Conservation (phyloP, 2,329 filamentous ascomycete genomes). For the Corniculantispora saksenae region DNA sequence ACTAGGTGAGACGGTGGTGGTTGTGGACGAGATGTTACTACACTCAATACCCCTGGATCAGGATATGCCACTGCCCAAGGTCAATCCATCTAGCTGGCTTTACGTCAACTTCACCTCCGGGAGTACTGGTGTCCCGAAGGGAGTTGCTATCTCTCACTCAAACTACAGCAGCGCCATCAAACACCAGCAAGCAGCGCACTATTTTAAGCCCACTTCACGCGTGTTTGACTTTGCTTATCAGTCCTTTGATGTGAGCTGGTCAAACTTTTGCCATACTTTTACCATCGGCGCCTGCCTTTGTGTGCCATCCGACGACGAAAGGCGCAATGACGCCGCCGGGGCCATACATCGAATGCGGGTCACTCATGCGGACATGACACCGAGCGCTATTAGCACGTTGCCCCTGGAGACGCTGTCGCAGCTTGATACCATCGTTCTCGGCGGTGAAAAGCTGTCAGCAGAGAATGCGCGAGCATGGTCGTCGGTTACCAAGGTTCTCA, state of each 20-base stretch:
- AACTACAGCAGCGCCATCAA: slow-evolving; percentile 27
- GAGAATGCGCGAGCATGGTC: slow-evolving; percentile 1
- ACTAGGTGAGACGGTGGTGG: slow-evolving; percentile 44
- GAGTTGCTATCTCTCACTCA: slow-evolving; percentile 18
- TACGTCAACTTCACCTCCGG: slow-evolving; percentile 55
- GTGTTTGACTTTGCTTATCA: slow-evolving; percentile 26
- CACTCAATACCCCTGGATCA: neutral
- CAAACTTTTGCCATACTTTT: slow-evolving; percentile 13
- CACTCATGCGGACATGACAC: slow-evolving; percentile 12
- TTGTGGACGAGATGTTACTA: slow-evolving; percentile 25
- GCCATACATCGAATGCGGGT: slow-evolving; percentile 18
- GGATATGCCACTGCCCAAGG: neutral
- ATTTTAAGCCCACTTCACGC: slow-evolving; percentile 6
- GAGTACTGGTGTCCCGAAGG: slow-evolving; percentile 53
- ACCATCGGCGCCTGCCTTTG: slow-evolving; percentile 14
- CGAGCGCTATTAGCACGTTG: neutral
- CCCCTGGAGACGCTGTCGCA: neutral
- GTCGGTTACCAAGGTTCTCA: slow-evolving; percentile 18
- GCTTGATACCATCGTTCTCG: slow-evolving; percentile 12
- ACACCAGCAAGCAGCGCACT: slow-evolving; percentile 15
- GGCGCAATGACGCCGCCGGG: slow-evolving; percentile 3
- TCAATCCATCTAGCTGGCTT: slow-evolving; percentile 7
- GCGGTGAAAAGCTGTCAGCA: slow-evolving; percentile 5
- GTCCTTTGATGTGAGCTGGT: slow-evolving; percentile 22
- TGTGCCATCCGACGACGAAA: slow-evolving; percentile 14